Evolutionary conservation across 2,329 filamentous ascomycete species (phyloP).

Genomic region (Cadophora luteo-olivacea): DNA sequence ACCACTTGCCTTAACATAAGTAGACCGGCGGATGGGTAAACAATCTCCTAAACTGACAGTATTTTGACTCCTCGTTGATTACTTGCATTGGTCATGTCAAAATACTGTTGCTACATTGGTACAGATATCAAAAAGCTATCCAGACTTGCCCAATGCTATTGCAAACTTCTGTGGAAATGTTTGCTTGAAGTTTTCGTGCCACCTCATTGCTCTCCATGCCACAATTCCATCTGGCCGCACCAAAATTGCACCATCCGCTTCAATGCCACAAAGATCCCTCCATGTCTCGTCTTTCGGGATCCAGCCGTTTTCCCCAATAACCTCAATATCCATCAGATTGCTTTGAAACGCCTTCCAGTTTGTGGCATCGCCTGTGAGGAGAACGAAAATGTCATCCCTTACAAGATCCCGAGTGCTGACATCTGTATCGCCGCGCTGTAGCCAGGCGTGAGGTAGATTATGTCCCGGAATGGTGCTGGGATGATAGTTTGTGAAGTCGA

Average conservation of each 20-base stretch:
- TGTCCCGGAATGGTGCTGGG: neutral
- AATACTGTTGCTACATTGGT: too few relatives aligned
- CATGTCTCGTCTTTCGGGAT: neutral
- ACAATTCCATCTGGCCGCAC: neutral
- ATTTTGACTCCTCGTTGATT: too few relatives aligned
- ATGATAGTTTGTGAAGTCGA: neutral
- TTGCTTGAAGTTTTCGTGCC: too few relatives aligned
- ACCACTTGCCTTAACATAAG: too few relatives aligned
- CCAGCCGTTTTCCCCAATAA: neutral
- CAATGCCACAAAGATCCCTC: neutral
- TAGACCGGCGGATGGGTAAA: too few relatives aligned
- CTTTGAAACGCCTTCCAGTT: neutral
- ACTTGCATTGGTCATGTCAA: too few relatives aligned
- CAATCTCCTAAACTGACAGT: too few relatives aligned
- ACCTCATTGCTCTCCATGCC: neutral
- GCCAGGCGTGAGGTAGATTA: neutral
- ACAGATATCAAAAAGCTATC: too few relatives aligned
- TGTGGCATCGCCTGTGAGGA: neutral
- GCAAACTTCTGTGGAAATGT: too few relatives aligned
- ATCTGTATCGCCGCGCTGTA: neutral
- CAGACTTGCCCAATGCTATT: too few relatives aligned
- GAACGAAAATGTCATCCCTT: neutral
- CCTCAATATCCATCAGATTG: neutral
- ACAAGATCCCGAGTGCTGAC: neutral
- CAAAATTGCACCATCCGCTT: neutral